phyloP scores from a whole-genome alignment of 345 rosid genomes.

The Populus simonii region DNA sequence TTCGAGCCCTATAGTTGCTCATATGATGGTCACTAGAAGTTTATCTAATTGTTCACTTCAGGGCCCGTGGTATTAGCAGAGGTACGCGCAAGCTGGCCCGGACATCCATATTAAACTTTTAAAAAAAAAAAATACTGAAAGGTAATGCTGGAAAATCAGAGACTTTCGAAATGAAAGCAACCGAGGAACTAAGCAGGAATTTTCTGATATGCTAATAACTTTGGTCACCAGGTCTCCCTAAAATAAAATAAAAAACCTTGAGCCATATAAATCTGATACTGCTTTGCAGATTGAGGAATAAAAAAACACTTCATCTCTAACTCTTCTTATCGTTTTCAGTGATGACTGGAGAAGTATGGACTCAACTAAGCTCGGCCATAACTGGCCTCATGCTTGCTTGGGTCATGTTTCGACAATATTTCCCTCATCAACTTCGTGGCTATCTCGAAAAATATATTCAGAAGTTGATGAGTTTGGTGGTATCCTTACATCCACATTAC shows the following conservation, averaged over 20 bases:
- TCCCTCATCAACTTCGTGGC: background rate
- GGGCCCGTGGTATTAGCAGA: too few relatives aligned
- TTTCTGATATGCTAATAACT: background rate
- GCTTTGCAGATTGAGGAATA: background rate
- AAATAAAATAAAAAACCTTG: too few relatives aligned
- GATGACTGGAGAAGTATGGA: background rate
- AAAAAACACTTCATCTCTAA: background rate
- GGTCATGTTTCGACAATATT: background rate
- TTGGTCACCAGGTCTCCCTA: background rate
- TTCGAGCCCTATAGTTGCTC: too few relatives aligned
- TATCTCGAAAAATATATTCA: background rate
- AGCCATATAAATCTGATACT: background rate
- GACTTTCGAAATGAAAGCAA: background rate
- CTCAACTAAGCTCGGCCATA: constrained; percentile 4
- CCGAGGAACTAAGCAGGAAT: background rate
- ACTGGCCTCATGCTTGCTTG: background rate
- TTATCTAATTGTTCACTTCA: too few relatives aligned
- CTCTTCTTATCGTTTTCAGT: background rate
- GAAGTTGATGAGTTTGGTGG: background rate
- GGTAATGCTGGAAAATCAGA: too few relatives aligned
- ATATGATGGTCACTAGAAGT: too few relatives aligned
- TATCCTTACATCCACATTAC: constrained; percentile 7
- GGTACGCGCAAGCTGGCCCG: too few relatives aligned
- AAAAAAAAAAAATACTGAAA: too few relatives aligned
- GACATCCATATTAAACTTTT: too few relatives aligned